A percentile compares a stretch with the other conserved stretches of the same genome.
These are phyloP conservation scores for Colletotrichum tanaceti DNA, from an alignment of 2,329 filamentous ascomycete genomes.

Conservation along the genomic window DNA sequence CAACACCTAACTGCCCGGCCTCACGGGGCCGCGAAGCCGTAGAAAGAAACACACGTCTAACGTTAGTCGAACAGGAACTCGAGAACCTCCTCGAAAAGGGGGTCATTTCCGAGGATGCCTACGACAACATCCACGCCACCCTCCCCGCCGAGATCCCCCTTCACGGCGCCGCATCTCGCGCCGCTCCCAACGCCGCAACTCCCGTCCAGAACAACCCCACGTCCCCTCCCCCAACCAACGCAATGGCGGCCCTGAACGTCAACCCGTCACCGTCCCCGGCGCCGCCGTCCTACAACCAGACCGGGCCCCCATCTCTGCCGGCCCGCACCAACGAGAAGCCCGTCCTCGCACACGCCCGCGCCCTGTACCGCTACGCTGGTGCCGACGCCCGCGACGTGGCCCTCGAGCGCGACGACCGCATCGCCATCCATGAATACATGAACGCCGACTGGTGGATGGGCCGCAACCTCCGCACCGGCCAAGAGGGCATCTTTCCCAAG, in stretches of 20 bases:
- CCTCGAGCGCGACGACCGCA: conserved; percentile 82
- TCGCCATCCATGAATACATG: conserved; percentile 90
- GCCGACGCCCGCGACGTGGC: conserved; percentile 84
- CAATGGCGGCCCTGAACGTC: conserved; percentile 57
- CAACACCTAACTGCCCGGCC: conserved; percentile 14
- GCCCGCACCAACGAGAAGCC: conserved; percentile 59
- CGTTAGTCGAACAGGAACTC: conserved; percentile 75
- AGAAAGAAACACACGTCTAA: conserved; percentile 21
- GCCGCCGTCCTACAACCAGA: conserved; percentile 65
- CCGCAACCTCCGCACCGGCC: conserved; percentile 81
- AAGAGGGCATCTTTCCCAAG: conserved; percentile 94
- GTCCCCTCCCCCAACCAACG: conserved; percentile 50
- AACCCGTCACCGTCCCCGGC: conserved; percentile 50
- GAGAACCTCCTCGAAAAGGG: conserved; percentile 87
- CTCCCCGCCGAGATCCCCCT: conserved; percentile 79
- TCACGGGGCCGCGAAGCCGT: conserved; percentile 7
- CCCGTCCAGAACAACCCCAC: conserved; percentile 47
- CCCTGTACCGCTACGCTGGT: conserved; percentile 85
- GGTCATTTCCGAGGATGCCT: conserved; percentile 79
- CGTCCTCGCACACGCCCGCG: conserved; percentile 78
- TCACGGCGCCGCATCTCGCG: conserved; percentile 59
- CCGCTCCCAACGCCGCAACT: conserved; percentile 48
- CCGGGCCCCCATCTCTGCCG: conserved; percentile 56
- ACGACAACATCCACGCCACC: conserved; percentile 78
- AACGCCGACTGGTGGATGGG: conserved; percentile 98